Base-by-base conservation (phyloP, 2,329 filamentous ascomycete genomes). In the Trichoderma harzianum region DNA sequence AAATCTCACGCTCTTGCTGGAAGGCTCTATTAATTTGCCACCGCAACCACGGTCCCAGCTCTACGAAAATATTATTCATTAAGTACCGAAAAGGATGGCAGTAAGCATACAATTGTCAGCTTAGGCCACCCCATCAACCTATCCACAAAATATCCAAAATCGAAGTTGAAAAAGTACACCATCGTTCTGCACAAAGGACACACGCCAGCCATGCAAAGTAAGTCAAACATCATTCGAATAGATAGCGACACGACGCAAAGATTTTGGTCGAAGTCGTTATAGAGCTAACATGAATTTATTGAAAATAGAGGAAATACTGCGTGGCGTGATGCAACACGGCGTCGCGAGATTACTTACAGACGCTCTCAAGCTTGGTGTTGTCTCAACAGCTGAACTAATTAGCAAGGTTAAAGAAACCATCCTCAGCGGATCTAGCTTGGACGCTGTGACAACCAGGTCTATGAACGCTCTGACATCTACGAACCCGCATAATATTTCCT, bases 341-440 rank as follows among this genome's bases (percentile, higher is more conserved):
- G 21, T 73, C 28, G 65, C 60, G 18, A 65, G 58, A 26, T 53
- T 73, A 21, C 60, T 73, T 28, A 36, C 58, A 34, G 72, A 73
- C 34, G 53, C 69, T 34, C 39, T 73, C 28, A 71, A 70, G n/a
- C 39, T 72, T 5, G 62, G 69, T 26, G 53, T 73, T 18, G 70
- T 73, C 26, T 66, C 69, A n/a, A 64, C 70, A 11, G 72, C 69
- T n/a, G 69, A 67, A 30, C n/a, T 73, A 11, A 47, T 73, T 18
- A 65, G 63, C 34, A 61, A 68, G 61, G 51, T 72, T n/a, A 70
- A 68, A 11, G 62, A 36, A 21, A 62, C 51, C 12, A 68, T 70
- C 0, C 53, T 73, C 5, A 70, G 62, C 6, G 72, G 69, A 30
- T 73, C 72, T 10, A 72, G 58, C 26, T 14, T 70, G 12, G 69